Percentiles rank a stretch among this genome's conserved stretches.
These are phyloP conservation scores for Porphyra umbilicalis DNA, from an alignment of 31 red algal species.

Conservation along the genomic window DNA sequence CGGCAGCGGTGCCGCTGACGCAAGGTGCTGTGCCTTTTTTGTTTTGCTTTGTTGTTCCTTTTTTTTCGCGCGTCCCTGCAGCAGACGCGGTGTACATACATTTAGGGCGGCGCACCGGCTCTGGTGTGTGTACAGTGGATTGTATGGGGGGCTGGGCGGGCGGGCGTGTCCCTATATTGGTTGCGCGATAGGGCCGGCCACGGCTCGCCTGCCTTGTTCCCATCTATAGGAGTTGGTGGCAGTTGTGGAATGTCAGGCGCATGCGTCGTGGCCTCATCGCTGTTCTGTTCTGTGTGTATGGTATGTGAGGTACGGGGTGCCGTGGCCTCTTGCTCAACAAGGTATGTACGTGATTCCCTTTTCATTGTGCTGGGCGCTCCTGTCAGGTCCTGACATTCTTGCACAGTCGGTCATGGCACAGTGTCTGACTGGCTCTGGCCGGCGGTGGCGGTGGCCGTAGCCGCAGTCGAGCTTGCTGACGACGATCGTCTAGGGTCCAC, in stretches of 20 bases:
- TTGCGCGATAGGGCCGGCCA: background rate
- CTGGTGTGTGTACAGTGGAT: conserved; percentile 1
- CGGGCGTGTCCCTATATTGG: background rate
- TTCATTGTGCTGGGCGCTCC: too few relatives aligned
- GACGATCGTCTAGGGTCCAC: too few relatives aligned
- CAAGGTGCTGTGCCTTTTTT: background rate
- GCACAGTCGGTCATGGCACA: too few relatives aligned
- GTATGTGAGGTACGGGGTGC: too few relatives aligned
- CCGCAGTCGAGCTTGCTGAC: too few relatives aligned
- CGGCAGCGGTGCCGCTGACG: background rate
- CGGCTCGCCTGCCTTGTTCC: background rate
- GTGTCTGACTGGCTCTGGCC: too few relatives aligned
- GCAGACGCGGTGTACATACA: conserved; percentile 1
- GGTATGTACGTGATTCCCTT: too few relatives aligned
- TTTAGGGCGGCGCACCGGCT: background rate
- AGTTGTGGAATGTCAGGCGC: background rate
- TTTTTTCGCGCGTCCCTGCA: background rate
- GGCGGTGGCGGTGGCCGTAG: too few relatives aligned
- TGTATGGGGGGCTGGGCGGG: background rate
- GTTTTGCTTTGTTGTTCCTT: background rate
- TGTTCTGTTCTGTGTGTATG: too few relatives aligned
- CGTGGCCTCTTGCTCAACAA: too few relatives aligned
- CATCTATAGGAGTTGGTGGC: background rate
- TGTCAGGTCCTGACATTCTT: too few relatives aligned
- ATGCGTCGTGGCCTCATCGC: background rate